A percentile compares a stretch with the other conserved stretches of the same genome.
Evolutionary conservation across 2,329 filamentous ascomycete genomes (phyloP).

Genomic region (Exophiala bonariae): DNA sequence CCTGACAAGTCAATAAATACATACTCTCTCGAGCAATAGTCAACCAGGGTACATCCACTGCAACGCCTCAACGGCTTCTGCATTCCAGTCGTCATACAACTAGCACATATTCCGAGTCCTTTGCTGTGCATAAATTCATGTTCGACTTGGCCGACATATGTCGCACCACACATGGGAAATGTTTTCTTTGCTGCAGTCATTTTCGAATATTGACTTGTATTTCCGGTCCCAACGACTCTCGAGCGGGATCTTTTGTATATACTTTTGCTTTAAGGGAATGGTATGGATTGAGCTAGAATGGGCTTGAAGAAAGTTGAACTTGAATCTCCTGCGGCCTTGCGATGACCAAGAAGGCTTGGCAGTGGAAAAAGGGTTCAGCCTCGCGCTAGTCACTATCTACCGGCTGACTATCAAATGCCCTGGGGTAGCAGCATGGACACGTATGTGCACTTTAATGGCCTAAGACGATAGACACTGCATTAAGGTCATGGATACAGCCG

Average conservation of each 20-base stretch:
- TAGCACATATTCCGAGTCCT: slow-evolving; percentile 26
- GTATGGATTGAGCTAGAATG: neutral
- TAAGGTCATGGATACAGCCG: no score
- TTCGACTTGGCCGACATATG: slow-evolving; percentile 24
- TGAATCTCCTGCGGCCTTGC: no score
- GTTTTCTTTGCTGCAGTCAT: slow-evolving; percentile 17
- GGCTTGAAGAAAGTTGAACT: no score
- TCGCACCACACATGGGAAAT: slow-evolving; percentile 22
- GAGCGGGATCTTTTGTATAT: no score
- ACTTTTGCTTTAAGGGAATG: neutral
- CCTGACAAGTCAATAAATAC: neutral
- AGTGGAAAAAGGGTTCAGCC: no score
- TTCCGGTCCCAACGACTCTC: neutral
- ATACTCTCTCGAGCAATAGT: slow-evolving; percentile 28
- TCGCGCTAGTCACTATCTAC: no score
- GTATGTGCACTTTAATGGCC: no score
- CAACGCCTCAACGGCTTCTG: slow-evolving; percentile 27
- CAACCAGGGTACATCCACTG: slow-evolving; percentile 25
- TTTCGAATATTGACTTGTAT: neutral
- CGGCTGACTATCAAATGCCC: no score
- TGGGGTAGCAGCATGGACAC: no score
- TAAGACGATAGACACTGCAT: no score
- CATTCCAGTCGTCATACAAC: slow-evolving; percentile 27
- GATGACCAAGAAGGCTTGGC: no score
- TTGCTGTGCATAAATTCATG: slow-evolving; percentile 28